Evolutionary conservation across 768 basidiomycete species (phyloP).

Genomic region (Nidularia sp.): DNA sequence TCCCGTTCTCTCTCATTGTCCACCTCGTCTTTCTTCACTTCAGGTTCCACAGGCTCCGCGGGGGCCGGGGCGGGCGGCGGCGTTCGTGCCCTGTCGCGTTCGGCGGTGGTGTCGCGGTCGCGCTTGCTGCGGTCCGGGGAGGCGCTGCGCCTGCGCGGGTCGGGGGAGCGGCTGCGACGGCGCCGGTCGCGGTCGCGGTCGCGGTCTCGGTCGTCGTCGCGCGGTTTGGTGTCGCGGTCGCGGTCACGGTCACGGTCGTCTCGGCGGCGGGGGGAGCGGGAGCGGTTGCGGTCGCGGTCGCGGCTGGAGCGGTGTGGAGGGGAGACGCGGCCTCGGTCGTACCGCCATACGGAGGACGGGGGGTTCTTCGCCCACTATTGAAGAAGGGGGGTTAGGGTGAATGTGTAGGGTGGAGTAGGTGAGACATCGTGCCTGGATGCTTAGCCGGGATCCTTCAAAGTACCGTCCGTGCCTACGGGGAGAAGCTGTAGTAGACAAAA

Average conservation of each 20-base stretch:
- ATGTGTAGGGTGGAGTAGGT: too few relatives aligned
- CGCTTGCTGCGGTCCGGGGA: conserved; percentile 9
- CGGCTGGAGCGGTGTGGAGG: conserved; percentile 9
- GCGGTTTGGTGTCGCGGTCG: conserved; percentile 11
- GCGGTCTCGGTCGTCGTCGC: conserved; percentile 12
- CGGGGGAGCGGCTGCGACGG: conserved; percentile 18
- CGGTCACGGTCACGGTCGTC: conserved; percentile 17
- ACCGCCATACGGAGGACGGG: conserved; percentile 32
- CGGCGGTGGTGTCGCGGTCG: too few relatives aligned
- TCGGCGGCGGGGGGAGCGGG: conserved; percentile 21
- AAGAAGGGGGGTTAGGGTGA: not conserved
- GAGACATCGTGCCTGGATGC: conserved; percentile 22
- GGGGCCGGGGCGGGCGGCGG: too few relatives aligned
- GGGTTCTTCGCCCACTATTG: conserved; percentile 35
- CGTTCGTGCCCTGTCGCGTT: too few relatives aligned
- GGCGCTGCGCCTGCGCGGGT: conserved; percentile 11
- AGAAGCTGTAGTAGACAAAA: not conserved
- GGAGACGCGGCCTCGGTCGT: conserved; percentile 24
- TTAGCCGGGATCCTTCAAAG: conserved; percentile 32
- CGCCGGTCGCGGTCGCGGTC: conserved; percentile 20
- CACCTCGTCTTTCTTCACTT: conserved; percentile 32
- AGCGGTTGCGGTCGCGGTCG: conserved; percentile 21
- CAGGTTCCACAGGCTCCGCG: too few relatives aligned
- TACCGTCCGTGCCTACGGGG: conserved; percentile 28
- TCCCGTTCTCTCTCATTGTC: conserved; percentile 35